Percentiles rank a stretch among this genome's conserved stretches.
These are phyloP conservation scores for Lasiodiplodia sp. DNA, from an alignment of 2,329 filamentous ascomycete species.

Conservation along the genomic window DNA sequence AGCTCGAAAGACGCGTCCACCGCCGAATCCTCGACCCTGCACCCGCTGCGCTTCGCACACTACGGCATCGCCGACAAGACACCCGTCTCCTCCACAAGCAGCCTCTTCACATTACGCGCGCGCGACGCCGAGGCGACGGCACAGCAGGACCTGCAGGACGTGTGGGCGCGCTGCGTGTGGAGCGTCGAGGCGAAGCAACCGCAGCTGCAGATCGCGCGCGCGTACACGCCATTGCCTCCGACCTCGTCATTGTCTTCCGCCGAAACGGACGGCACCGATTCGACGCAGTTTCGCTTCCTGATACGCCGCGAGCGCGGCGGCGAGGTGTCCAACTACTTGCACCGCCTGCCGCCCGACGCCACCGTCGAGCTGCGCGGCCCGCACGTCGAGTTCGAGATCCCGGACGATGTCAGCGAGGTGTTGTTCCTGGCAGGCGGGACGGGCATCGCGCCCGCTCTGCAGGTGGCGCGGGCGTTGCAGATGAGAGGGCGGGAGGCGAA, in stretches of 20 bases:
- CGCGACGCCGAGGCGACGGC: constrained; percentile 37
- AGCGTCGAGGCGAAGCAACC: constrained; percentile 95
- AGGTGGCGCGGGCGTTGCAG: constrained; percentile 72
- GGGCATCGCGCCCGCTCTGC: constrained; percentile 87
- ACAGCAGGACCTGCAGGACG: constrained; percentile 38
- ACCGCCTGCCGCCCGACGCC: constrained; percentile 67
- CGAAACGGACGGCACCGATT: not conserved
- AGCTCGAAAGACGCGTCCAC: constrained; percentile 27
- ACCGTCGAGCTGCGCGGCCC: constrained; percentile 81
- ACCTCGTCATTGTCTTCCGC: not conserved
- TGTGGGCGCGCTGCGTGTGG: constrained; percentile 74
- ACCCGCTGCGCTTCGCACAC: constrained; percentile 67
- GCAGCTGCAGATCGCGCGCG: constrained; percentile 86
- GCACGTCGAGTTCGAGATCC: constrained; percentile 70
- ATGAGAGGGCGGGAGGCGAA: constrained; percentile 41
- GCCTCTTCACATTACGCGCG: constrained; percentile 71
- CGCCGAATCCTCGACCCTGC: constrained; percentile 51
- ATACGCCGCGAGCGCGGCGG: constrained; percentile 80
- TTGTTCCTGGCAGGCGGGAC: constrained; percentile 93
- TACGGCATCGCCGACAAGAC: constrained; percentile 71
- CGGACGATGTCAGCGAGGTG: constrained; percentile 63
- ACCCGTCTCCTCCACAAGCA: constrained; percentile 70
- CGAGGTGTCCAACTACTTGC: constrained; percentile 85
- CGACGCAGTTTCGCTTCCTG: constrained; percentile 68
- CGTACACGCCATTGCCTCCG: constrained; percentile 87